Evolutionary conservation across 371 early-diverging fungal species (phyloP), one percentile per base, ranked within the genome.

Genomic region (Circinella minor): DNA sequence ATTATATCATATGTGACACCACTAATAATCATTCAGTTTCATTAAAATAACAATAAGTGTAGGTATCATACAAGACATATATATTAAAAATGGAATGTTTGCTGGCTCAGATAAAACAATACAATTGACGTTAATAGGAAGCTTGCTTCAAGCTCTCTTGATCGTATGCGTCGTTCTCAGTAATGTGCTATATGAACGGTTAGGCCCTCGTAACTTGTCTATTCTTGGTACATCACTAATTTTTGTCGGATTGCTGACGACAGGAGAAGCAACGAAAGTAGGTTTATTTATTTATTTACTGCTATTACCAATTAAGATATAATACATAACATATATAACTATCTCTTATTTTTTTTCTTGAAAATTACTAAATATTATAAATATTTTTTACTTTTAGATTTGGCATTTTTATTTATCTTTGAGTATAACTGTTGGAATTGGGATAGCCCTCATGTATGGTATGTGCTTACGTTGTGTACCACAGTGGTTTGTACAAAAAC

Each of bases 51-150:
- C 1, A 43, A 43, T 43, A 43, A 43, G 2, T 27, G 27, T 43
- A 43, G 43, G 43, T 43, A 3, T 43, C 43, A 43, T 43, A 43
- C 43, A 57, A 57, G 65, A 55, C 43, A 38, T 61, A 46, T 59
- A 46, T 10, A 39, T 63, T 7, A 15, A n/a, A 61, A 10, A 61
- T 39, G 13, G 34, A 46, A n/a, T 46, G 17, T 49, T 47, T 48
- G 11, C 48, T 20, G 63, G 63, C 34, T 34, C 49, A 48, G 13
- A 47, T 37, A 43, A 47, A 9, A 27, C 63, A 34, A 63, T 18
- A 6, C 63, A 46, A 34, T 27, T 63, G 27, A 57, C 57, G 27
- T 57, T 57, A n/a, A n/a, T 57, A 4, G 57, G 57, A 8, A 34
- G 34, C 20, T 13, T 57, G 14, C 34, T 34, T 57, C 57, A 57